Evolutionary conservation across 371 early-diverging fungal genomes (phyloP), one percentile per base, ranked within the genome.

Genomic region (Nematocida sp.): DNA sequence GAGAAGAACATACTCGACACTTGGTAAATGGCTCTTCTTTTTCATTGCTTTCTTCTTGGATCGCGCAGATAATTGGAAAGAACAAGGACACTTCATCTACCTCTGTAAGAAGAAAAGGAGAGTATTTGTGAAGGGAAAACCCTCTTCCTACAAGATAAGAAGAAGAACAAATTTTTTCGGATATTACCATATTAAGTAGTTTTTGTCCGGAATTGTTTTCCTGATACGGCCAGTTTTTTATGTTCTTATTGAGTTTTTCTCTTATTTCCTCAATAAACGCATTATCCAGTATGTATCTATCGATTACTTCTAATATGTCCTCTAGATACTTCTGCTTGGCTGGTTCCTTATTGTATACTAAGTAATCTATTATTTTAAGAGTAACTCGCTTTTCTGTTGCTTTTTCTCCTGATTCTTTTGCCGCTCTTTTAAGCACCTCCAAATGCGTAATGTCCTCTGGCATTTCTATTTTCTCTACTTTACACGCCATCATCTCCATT

Each of bases 201-300:
- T 48, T 71, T 20, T 71, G 61, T 1, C 60, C 75, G 9, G 75
- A 49, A 9, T 61, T 71, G 32, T 65, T 61, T 26, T 49, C 49
- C 16, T 60, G 35, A 30, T 71, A 71, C 26, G 39, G 47, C 75
- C 75, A 71, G 48, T 32, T 25, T 11, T 36, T 30, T 5, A 23
- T 38, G 48, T 32, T 25, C 25, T 36, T 30, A 4, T 33, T 38
- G 42, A 61, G 25, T 38, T 25, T 0, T 26, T 2, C 53, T n/a
- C 45, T 47, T 26, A 71, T 5, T 23, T 16, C 38, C 30, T 49
- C 49, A 11, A 51, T n/a, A 42, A 64, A 61, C 3, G 13, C 39
- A 11, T 5, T 18, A 23, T 49, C 39, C 20, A 26, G 28, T 35
- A 71, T 60, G 16, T 61, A 20, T 36, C 51, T 60, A 7, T 4